Evolutionary conservation across 2,329 filamentous ascomycete genomes (phyloP), one percentile per base, ranked within the genome.

Genomic region (Alternaria alternata): DNA sequence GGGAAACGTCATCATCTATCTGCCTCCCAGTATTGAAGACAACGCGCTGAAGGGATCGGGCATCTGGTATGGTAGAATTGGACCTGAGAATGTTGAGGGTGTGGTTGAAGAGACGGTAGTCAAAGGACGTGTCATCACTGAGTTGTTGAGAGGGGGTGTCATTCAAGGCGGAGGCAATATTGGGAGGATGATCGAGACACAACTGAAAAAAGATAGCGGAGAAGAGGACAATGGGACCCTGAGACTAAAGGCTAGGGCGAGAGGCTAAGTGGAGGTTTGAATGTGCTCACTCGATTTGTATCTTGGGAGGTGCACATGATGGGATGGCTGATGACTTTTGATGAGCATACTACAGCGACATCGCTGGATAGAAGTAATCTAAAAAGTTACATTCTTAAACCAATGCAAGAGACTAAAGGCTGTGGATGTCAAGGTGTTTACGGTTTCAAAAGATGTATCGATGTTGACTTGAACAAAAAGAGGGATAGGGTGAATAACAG

Each of bases 61-160:
- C 1, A 86, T 95, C 3, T 95, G 92, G 92, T 95, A 95, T 75
- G 92, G 92, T 0, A 81, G 92, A 41, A 89, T 95, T 2, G 89
- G 90, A 66, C 89, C 91, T 4, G 85, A 84, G 71, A 86, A 94
- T 74, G 91, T 94, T 0, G 89, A 93, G 73, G 92, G 91, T 0
- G 86, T 95, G 47, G 84, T 95, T 5, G 79, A 82, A 20, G 88
- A 93, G 81, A 94, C 92, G 5, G 79, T 95, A 1, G 44, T 88
- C 7, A 82, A 82, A 24, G 91, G 92, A 0, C 87, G 83, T 30
- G 85, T 95, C 0, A 87, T 95, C 30, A 82, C 81, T 28, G 89
- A 93, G 62, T 80, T 92, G 73, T 92, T 93, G 64, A 81, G 92
- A 62, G 92, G 92, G 0, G 91, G 88, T 0, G 88, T 93, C 36